Percentiles rank a stretch among this genome's conserved stretches.
Evolutionary conservation across 1,139 yeast species (phyloP).

Genomic region (Kodamaea ohmeri): DNA sequence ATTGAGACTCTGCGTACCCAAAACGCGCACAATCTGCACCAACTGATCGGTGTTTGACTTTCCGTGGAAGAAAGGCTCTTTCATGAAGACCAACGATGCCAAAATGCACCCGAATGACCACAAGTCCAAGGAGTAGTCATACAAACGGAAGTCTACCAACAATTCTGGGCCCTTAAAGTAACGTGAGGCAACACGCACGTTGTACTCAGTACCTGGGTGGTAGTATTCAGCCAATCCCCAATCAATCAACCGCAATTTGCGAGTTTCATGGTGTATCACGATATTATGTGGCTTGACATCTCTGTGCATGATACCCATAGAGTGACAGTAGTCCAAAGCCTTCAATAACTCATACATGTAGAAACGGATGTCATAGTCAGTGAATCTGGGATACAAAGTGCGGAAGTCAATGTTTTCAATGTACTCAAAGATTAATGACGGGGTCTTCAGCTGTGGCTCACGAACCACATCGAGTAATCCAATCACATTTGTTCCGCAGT

Average conservation of each 20-base stretch:
- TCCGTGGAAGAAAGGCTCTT: constrained; percentile 97
- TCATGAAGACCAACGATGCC: constrained; percentile 94
- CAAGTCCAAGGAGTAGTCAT: constrained; percentile 91
- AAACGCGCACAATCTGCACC: constrained; percentile 88
- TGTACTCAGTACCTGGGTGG: constrained; percentile 91
- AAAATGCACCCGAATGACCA: constrained; percentile 98
- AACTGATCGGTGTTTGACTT: constrained; percentile 94
- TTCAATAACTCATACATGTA: constrained; percentile 85
- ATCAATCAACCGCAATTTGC: constrained; percentile 79
- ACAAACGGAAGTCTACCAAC: constrained; percentile 86
- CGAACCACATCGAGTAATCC: constrained; percentile 81
- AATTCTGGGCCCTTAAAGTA: constrained; percentile 98
- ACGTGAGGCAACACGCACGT: constrained; percentile 96
- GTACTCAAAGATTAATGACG: constrained; percentile 89
- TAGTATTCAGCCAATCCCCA: constrained; percentile 99
- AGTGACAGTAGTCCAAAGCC: constrained; percentile 92
- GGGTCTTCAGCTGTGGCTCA: constrained; percentile 88
- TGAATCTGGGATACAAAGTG: constrained; percentile 84
- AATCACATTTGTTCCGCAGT: constrained; percentile 83
- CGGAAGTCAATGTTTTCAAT: constrained; percentile 90
- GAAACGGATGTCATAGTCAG: constrained; percentile 77
- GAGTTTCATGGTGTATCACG: constrained; percentile 88
- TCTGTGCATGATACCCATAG: constrained; percentile 98
- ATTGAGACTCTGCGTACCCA: constrained; percentile 85
- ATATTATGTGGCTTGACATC: constrained; percentile 98